Evolutionary conservation across 2,329 filamentous ascomycete genomes (phyloP).

Genomic region (Ascochyta lentis): DNA sequence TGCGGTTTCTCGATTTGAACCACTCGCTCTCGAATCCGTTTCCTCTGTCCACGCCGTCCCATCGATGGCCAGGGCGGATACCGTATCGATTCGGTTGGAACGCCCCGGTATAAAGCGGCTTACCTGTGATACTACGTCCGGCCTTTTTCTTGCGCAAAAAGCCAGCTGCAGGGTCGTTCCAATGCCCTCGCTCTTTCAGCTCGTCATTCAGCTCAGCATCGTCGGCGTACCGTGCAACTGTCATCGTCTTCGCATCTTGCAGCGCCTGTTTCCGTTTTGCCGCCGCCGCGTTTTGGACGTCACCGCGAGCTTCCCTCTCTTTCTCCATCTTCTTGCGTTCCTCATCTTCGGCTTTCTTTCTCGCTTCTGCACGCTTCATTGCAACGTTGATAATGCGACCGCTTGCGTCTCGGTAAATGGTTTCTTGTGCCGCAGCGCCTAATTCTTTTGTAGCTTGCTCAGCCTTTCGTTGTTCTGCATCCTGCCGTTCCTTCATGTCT

Average conservation of each 20-base stretch:
- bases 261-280: slow-evolving; percentile 70
- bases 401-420: slow-evolving; percentile 93
- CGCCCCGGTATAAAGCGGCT: slow-evolving; percentile 77
- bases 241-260: slow-evolving; percentile 82
- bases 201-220: slow-evolving; percentile 87
- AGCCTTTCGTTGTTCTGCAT: slow-evolving; percentile 63
- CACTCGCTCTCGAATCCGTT: slow-evolving; percentile 94
- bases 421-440: slow-evolving; percentile 64
- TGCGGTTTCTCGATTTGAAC: slow-evolving; percentile 85
- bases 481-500: slow-evolving; percentile 66
- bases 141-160: slow-evolving; percentile 68
- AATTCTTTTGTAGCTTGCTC: slow-evolving; percentile 48
- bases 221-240: slow-evolving; percentile 79
- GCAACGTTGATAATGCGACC: slow-evolving; percentile 92
- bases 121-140: slow-evolving; percentile 58
- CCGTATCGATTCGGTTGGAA: slow-evolving; percentile 92
- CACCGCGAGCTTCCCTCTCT: slow-evolving; percentile 76
- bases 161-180: slow-evolving; percentile 92
- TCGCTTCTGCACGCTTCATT: slow-evolving; percentile 86
- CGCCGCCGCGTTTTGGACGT: slow-evolving; percentile 78
- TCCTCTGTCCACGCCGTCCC: slow-evolving; percentile 94
- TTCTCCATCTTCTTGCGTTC: slow-evolving; percentile 69
- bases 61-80: slow-evolving; percentile 88
- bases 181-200: slow-evolving; percentile 75
- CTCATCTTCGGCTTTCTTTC: slow-evolving; percentile 77